phyloP scores from a whole-genome alignment of 441 rosid species.

The Jatropha podagrica region DNA sequence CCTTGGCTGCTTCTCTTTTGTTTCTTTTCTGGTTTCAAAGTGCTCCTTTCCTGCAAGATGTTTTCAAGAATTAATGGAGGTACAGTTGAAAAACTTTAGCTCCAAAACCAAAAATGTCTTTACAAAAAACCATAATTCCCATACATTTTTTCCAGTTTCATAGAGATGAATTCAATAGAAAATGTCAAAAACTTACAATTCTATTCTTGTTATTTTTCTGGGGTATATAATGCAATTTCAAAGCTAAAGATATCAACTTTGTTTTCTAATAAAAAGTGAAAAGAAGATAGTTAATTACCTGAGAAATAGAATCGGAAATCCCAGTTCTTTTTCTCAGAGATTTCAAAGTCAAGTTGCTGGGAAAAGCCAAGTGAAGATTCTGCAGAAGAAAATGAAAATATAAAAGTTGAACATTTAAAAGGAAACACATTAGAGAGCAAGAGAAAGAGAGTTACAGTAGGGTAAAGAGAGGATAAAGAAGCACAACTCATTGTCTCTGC shows the following conservation, averaged over 20 bases:
- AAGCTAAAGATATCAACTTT: neutral
- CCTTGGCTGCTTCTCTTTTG: constrained; percentile 11
- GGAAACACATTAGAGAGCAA: neutral
- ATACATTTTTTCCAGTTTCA: neutral
- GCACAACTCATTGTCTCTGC: neutral
- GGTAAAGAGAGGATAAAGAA: neutral
- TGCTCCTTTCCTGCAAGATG: constrained; percentile 27
- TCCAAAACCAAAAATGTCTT: neutral
- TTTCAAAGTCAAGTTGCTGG: constrained; percentile 1
- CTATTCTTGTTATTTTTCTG: neutral
- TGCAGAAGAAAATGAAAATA: neutral
- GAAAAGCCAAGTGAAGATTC: constrained; percentile 11
- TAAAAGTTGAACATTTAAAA: neutral
- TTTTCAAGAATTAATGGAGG: neutral
- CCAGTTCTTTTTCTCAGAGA: constrained; percentile 2
- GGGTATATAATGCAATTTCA: neutral
- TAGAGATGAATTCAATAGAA: neutral
- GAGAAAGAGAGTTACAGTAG: neutral
- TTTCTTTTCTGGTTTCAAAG: constrained; percentile 22
- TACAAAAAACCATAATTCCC: neutral
- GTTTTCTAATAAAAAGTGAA: neutral
- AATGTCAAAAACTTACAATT: neutral
- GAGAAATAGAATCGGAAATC: constrained; percentile 9
- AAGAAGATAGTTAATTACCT: constrained; percentile 8
- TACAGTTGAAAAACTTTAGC: neutral